These are phyloP conservation scores for Calonectria hawksworthii DNA, from an alignment of 2,329 filamentous ascomycete genomes.

Conservation along the genomic window DNA sequence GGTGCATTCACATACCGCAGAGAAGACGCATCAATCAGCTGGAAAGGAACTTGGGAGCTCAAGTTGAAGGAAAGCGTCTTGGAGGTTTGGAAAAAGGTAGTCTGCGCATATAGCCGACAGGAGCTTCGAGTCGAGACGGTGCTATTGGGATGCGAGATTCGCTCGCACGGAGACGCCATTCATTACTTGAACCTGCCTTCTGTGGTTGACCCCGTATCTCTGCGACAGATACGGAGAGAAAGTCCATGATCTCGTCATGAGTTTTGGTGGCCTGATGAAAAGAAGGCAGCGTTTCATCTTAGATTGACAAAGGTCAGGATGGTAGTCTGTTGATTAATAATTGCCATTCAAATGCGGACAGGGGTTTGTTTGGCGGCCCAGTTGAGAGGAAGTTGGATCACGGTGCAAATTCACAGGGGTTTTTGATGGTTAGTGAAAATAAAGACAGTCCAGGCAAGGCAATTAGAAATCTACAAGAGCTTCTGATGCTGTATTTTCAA, in stretches of 20 bases:
- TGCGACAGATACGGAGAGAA: constrained; percentile 31
- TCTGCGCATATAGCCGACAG: background rate
- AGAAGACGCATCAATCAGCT: constrained; percentile 2
- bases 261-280: too few species aligned
- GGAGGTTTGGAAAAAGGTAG: constrained; percentile 6
- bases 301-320: too few species aligned
- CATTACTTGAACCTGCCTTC: constrained; percentile 17
- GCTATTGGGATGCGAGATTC: background rate
- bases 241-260: background rate
- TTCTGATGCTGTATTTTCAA: background rate
- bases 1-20: constrained; percentile 24
- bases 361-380: too few species aligned
- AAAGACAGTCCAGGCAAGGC: background rate
- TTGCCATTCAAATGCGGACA: too few species aligned
- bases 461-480: too few species aligned
- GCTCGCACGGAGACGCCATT: constrained; percentile 35
- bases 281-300: too few species aligned
- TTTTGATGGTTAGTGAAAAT: background rate
- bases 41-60: constrained; percentile 25
- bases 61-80: background rate
- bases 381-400: too few species aligned
- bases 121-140: background rate
- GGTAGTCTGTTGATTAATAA: too few species aligned
- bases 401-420: too few species aligned
- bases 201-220: constrained; percentile 22